A percentile compares a stretch with the other conserved stretches of the same genome.
phyloP scores from a whole-genome alignment of 257 asterid species.

The Pogostemon cablin region DNA sequence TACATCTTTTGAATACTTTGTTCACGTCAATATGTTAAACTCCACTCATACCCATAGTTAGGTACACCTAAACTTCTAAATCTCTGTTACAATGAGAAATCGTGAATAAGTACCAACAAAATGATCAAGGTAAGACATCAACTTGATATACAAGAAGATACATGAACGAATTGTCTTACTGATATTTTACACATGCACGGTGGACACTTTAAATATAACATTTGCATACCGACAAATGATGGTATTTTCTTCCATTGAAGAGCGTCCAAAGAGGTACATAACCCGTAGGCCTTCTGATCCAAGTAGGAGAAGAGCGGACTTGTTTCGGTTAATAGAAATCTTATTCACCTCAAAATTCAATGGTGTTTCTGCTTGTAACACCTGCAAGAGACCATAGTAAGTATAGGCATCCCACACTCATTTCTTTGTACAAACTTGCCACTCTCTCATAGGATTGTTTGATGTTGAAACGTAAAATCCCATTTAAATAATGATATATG shows the following conservation, averaged over 20 bases:
- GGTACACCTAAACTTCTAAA: neutral
- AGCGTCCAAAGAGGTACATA: slow-evolving; percentile 82
- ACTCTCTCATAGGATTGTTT: neutral
- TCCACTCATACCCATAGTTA: slow-evolving; percentile 5
- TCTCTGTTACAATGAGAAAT: neutral
- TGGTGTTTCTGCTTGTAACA: slow-evolving; percentile 64
- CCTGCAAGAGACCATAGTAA: slow-evolving; percentile 46
- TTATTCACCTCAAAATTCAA: slow-evolving; percentile 62
- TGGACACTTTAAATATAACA: neutral
- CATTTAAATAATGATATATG: neutral
- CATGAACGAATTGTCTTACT: neutral
- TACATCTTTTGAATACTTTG: slow-evolving; percentile 14
- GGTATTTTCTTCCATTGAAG: slow-evolving; percentile 64
- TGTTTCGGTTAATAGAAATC: slow-evolving; percentile 70
- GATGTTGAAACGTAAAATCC: neutral
- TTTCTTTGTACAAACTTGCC: slow-evolving; percentile 14
- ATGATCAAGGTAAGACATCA: slow-evolving; percentile 9
- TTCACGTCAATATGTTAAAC: neutral
- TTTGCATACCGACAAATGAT: slow-evolving; percentile 65
- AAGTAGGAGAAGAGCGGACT: slow-evolving; percentile 72
- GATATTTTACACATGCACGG: neutral
- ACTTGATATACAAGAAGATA: slow-evolving; percentile 16
- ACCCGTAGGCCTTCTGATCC: slow-evolving; percentile 65
- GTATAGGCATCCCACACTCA: slow-evolving; percentile 11
- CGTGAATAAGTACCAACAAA: slow-evolving; percentile 7